Base-by-base conservation (phyloP, 805 yeast species). In the Jamesozyma spencerorum region DNA sequence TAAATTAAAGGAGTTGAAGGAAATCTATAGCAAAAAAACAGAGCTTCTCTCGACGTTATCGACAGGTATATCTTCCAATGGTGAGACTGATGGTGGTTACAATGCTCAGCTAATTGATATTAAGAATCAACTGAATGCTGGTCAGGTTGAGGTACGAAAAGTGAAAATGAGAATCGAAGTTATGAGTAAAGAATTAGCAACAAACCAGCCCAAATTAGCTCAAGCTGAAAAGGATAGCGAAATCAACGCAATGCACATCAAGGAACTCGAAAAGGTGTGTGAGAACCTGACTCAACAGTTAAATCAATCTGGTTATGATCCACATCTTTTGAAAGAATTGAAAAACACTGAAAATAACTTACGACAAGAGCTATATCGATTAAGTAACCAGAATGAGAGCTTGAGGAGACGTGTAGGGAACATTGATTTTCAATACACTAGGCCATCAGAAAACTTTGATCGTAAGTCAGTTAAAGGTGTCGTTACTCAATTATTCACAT, bases 21-120 rank as follows among this genome's bases (percentile, higher is more conserved):
- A 63, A 4, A 68, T 69, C 12, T 68, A 72, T 36, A 65, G 68
- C 27, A 71, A 68, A 44, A 85, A 83, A 49, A 90, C 85, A 51
- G 96, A 88, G 46, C 68, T 88, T 10, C 63, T 85, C 8, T 82
- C 92, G 0, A 80, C 94, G 0, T 67, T 88, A 31, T 78, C 87
- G 0, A 85, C 95, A 0, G 96, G 97, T 51, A 79, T 88, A n/a
- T 83, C 95, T 0, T 75, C 94, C 0, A 79, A 75, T 44, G 95
- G 94, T 40, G 70, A 67, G 28, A 66, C 79, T 0, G 81, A 79
- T 51, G 79, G 83, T 27, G 96, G 96, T 7, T 88, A 85, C 59
- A 64, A 71, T 46, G 71, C 79, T 2, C 95, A 86, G 51, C 62
- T 87, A 32, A 74, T 75, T 42, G 77, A 75, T 36, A 77, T 76